These are phyloP conservation scores for Mortierella sp. DNA, from an alignment of 371 early-diverging fungal genomes.

Conservation along the genomic window DNA sequence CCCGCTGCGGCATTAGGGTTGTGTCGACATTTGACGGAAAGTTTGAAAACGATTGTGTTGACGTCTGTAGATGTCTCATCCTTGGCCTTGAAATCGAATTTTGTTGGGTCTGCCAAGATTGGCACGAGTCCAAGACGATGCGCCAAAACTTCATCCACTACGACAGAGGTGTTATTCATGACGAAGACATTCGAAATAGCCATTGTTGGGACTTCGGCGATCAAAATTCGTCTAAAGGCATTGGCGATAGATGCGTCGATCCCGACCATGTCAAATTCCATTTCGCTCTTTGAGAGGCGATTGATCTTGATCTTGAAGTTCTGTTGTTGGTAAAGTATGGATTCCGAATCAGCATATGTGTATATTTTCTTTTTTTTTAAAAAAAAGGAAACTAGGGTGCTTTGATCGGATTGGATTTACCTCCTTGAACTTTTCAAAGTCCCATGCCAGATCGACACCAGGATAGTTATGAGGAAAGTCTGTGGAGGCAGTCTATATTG, in stretches of 20 bases:
- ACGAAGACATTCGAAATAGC: conserved; percentile 98
- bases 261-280: conserved; percentile 97
- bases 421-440: conserved; percentile 74
- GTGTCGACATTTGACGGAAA: conserved; percentile 80
- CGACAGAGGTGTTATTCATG: conserved; percentile 93
- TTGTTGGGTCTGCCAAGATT: conserved; percentile 86
- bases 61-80: conserved; percentile 87
- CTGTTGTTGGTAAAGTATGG: conserved; percentile 45
- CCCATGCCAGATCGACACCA: conserved; percentile 65
- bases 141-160: conserved; percentile 98
- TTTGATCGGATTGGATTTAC: conserved; percentile 51
- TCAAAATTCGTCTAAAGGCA: conserved; percentile 95
- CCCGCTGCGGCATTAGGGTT: conserved; percentile 71
- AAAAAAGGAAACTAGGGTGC: neutral
- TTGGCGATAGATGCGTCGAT: conserved; percentile 96
- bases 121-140: conserved; percentile 99
- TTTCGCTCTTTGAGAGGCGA: conserved; percentile 73
- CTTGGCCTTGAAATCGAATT: conserved; percentile 80
- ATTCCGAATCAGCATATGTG: neutral
- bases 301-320: conserved; percentile 78
- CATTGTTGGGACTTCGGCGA: conserved; percentile 98
- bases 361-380: neutral
- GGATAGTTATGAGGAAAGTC: conserved; percentile 77
- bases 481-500: conserved; percentile 69
- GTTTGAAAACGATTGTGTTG: conserved; percentile 94